Base-by-base conservation (phyloP, 805 yeast genomes). In the Schizosaccharomyces lindneri region DNA sequence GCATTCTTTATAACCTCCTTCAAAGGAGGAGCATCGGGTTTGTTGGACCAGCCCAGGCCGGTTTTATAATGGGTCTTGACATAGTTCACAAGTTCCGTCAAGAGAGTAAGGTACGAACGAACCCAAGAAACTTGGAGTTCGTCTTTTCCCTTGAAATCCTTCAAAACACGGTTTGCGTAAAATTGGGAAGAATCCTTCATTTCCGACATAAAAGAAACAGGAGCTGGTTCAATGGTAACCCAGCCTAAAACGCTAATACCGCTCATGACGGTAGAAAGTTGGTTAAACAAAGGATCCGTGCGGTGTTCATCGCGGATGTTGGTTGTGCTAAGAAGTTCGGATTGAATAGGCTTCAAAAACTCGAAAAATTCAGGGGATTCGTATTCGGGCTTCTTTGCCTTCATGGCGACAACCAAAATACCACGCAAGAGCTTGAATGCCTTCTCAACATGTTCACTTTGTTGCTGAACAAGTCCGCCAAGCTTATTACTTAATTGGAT, bases 181-280 rank as follows among this genome's bases (percentile, higher is more conserved):
- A 93, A 93, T 70, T 84, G 90, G 43, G 95, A 85, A 24, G 94
- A 81, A 69, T 93, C 98, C 69, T 84, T 85, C 73, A 82, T 85
- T 65, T 89, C 96, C 3, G 84, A 80, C 62, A 93, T 78, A 65
- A 77, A 79, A 0, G 87, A 80, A 7, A 67, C 67, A 17, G 84
- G 80, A 0, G 97, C 95, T 4, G 87, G 81, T 3, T 77, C 80
- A 5, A 80, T 79, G 21, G 86, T 81, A 64, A 90, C 79, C 99
- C 99, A 93, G 29, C 95, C 95, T 62, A 89, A 75, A 5, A 85
- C 87, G 11, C 95, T 88, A 9, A 85, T 80, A 60, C 95, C 97
- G 70, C 93, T 97, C 31, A 88, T 80, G 55, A 93, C 77, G 1
- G 97, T 79, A 67, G 84, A 87, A 71, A 93, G 77, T 69, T 85